Evolutionary conservation across 2,329 filamentous ascomycete species (phyloP).

Genomic region (Diaporthe ampelina): DNA sequence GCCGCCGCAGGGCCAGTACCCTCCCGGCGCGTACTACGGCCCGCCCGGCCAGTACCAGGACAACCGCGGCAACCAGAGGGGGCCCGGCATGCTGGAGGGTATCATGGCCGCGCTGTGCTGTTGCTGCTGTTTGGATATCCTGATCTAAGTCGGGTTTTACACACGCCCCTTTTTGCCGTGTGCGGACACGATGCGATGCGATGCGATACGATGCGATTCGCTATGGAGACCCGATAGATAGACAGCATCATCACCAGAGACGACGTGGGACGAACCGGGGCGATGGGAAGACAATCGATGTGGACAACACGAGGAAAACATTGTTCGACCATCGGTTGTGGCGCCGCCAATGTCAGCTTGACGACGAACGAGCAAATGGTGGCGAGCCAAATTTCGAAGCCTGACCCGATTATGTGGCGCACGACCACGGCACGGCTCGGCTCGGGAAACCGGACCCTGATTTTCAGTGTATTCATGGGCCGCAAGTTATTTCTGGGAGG

Average conservation of each 20-base stretch:
- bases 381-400: not conserved
- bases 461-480: too few species aligned
- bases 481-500: not conserved
- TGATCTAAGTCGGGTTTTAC: conserved; percentile 8
- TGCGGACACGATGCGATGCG: too few species aligned
- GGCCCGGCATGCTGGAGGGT: conserved; percentile 35
- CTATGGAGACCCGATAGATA: not conserved
- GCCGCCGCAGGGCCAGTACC: conserved; percentile 1
- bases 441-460: not conserved
- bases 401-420: not conserved
- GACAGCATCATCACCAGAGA: too few species aligned
- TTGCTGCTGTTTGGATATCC: conserved; percentile 42
- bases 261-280: not conserved
- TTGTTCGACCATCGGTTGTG: not conserved
- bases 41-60: conserved; percentile 36
- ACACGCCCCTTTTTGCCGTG: too few species aligned
- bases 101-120: conserved; percentile 39
- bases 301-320: not conserved
- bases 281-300: not conserved
- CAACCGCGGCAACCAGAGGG: conserved; percentile 33
- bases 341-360: not conserved
- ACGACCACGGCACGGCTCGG: not conserved
- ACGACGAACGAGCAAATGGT: conserved; percentile 1
- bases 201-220: not conserved
- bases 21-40: conserved; percentile 28